These are phyloP conservation scores for Talaromyces stipitatus DNA, from an alignment of 495 filamentous ascomycete genomes.

Conservation along the genomic window DNA sequence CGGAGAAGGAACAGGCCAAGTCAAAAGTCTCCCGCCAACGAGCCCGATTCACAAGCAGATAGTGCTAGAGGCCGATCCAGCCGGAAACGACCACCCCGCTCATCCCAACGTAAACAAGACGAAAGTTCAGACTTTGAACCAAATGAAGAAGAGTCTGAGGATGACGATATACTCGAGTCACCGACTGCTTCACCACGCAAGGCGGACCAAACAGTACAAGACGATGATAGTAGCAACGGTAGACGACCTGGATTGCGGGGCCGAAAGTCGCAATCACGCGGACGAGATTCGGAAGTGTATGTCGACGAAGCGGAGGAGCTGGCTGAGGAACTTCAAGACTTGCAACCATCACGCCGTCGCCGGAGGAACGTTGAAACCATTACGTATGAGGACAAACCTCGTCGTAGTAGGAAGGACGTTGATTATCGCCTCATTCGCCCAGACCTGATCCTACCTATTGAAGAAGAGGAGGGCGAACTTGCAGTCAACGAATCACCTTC, in stretches of 20 bases:
- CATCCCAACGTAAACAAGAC: constrained; percentile 51
- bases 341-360: constrained; percentile 47
- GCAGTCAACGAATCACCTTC: constrained; percentile 61
- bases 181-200: constrained; percentile 37
- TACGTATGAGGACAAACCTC: constrained; percentile 49
- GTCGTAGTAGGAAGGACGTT: constrained; percentile 50
- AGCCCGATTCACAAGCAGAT: constrained; percentile 20
- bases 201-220: constrained; percentile 27
- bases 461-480: constrained; percentile 57
- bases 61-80: constrained; percentile 38
- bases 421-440: constrained; percentile 74
- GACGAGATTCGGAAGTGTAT: constrained; percentile 39
- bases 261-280: constrained; percentile 45
- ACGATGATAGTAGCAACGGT: constrained; percentile 42
- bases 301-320: constrained; percentile 61
- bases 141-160: constrained; percentile 49
- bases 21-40: constrained; percentile 28
- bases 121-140: constrained; percentile 88
- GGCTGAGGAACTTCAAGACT: constrained; percentile 66
- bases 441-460: constrained; percentile 55
- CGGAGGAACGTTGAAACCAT: constrained; percentile 47
- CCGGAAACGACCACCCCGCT: constrained; percentile 38
- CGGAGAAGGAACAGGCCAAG: constrained; percentile 40
- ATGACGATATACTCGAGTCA: constrained; percentile 50
- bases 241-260: constrained; percentile 45